phyloP scores from a whole-genome alignment of 768 basidiomycete genomes.

The Suillus bovinus region DNA sequence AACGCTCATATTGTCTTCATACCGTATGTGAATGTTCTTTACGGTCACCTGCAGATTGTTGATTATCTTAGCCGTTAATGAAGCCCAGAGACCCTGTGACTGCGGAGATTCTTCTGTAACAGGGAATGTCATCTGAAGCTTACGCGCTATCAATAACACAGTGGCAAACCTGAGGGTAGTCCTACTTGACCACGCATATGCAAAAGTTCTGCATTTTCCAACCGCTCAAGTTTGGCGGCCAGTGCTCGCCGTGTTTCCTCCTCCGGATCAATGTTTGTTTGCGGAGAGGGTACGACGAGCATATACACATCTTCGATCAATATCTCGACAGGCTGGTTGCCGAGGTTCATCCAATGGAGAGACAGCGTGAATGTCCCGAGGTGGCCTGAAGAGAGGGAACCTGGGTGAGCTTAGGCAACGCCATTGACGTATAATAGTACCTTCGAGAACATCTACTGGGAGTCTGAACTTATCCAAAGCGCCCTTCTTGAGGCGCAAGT shows the following conservation, averaged over 20 bases:
- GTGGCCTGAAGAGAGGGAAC: conserved; percentile 56
- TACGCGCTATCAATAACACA: neutral
- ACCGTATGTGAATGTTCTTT: conserved; percentile 94
- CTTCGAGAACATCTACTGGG: conserved; percentile 94
- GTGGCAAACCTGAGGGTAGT: conserved; percentile 43
- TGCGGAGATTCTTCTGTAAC: conserved; percentile 55
- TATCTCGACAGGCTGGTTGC: conserved; percentile 88
- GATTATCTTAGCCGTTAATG: conserved; percentile 84
- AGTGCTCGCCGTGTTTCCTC: conserved; percentile 86
- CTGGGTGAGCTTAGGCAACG: neutral
- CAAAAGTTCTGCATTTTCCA: conserved; percentile 85
- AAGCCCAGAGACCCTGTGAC: conserved; percentile 82
- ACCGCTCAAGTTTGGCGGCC: conserved; percentile 83
- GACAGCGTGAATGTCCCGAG: conserved; percentile 85
- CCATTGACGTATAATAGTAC: conserved; percentile 35
- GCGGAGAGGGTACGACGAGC: conserved; percentile 81
- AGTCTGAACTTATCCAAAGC: conserved; percentile 94
- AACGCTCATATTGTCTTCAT: conserved; percentile 93
- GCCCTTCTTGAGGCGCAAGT: conserved; percentile 87
- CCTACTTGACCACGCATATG: conserved; percentile 64
- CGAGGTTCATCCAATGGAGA: conserved; percentile 87
- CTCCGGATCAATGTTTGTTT: conserved; percentile 66
- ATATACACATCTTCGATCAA: conserved; percentile 93
- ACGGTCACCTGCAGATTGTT: conserved; percentile 97
- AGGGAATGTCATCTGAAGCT: conserved; percentile 3